Conservation (phyloP, 345 rosid genomes). For the Geranium brycei region DNA sequence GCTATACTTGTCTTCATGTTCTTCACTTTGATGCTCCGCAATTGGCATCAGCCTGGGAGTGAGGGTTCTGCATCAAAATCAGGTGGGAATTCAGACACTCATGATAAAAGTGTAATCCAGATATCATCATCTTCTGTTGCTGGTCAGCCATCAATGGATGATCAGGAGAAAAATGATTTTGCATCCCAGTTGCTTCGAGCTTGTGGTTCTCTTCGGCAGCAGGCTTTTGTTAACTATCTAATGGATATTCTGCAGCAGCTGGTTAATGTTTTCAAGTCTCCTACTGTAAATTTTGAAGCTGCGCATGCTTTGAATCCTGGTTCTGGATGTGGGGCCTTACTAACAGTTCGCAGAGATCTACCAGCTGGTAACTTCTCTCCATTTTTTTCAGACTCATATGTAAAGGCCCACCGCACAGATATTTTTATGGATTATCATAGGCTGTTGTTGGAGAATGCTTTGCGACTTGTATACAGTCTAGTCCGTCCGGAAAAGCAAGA, state of each 20-base stretch:
- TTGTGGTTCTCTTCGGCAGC: conserved; percentile 69
- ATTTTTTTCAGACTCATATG: conserved; percentile 97
- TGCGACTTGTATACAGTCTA: conserved; percentile 73
- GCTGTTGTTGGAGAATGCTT: conserved; percentile 82
- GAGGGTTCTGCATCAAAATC: conserved; percentile 40
- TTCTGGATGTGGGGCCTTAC: conserved; percentile 89
- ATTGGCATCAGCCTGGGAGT: conserved; percentile 97
- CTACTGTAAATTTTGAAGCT: conserved; percentile 40
- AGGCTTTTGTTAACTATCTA: conserved; percentile 74
- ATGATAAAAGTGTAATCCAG: conserved; percentile 50
- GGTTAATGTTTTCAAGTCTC: conserved; percentile 72
- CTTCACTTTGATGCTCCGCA: conserved; percentile 97
- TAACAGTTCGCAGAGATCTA: conserved; percentile 78
- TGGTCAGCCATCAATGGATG: conserved; percentile 50
- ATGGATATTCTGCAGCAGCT: conserved; percentile 96
- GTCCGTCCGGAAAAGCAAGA: conserved; percentile 99
- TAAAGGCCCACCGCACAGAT: conserved; percentile 77
- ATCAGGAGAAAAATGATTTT: conserved; percentile 70
- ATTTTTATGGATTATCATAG: conserved; percentile 83
- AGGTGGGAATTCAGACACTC: conserved; percentile 38
- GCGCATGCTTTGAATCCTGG: conserved; percentile 52
- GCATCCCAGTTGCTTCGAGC: conserved; percentile 74
- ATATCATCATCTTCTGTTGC: conserved; percentile 25
- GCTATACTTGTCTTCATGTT: conserved; percentile 92
- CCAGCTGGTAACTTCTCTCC: conserved; percentile 93